These are phyloP conservation scores for Stygiomarasmius scandens DNA, from an alignment of 1,284 basidiomycete species.

Conservation along the genomic window DNA sequence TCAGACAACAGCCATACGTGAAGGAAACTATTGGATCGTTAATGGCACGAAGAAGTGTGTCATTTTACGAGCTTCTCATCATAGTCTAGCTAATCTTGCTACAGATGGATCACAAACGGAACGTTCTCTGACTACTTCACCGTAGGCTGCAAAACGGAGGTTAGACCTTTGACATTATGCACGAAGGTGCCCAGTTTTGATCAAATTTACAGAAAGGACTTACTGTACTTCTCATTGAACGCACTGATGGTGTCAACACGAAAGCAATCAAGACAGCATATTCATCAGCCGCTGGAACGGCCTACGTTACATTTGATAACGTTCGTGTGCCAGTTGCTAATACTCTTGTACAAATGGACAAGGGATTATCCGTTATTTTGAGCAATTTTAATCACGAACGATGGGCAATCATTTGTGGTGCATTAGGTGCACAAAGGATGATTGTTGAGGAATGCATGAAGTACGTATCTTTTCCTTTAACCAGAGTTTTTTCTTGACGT, in stretches of 20 bases:
- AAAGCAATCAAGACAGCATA: constrained; percentile 81
- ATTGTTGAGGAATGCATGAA: constrained; percentile 70
- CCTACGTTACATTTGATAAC: constrained; percentile 82
- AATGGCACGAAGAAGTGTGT: constrained; percentile 32
- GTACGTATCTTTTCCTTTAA: constrained; percentile 33
- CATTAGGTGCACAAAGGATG: constrained; percentile 51
- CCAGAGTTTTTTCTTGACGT: neutral
- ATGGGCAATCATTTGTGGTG: constrained; percentile 29
- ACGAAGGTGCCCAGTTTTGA: neutral
- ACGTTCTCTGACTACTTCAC: constrained; percentile 57
- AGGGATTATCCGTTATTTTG: constrained; percentile 73
- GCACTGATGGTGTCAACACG: constrained; percentile 75
- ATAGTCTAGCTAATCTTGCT: neutral
- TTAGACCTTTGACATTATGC: constrained; percentile 33
- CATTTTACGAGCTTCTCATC: neutral
- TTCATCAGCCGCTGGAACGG: constrained; percentile 71
- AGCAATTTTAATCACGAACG: constrained; percentile 60
- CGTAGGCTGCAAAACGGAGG: constrained; percentile 61
- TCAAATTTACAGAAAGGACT: constrained; percentile 40
- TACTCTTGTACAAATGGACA: constrained; percentile 80
- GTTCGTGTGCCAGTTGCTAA: constrained; percentile 80
- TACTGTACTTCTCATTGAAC: constrained; percentile 78
- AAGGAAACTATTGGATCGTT: constrained; percentile 39
- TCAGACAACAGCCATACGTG: constrained; percentile 38
- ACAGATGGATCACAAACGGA: constrained; percentile 86